Conservation (phyloP, 352 stramenopile genomes). For the Phytophthora sp. region DNA sequence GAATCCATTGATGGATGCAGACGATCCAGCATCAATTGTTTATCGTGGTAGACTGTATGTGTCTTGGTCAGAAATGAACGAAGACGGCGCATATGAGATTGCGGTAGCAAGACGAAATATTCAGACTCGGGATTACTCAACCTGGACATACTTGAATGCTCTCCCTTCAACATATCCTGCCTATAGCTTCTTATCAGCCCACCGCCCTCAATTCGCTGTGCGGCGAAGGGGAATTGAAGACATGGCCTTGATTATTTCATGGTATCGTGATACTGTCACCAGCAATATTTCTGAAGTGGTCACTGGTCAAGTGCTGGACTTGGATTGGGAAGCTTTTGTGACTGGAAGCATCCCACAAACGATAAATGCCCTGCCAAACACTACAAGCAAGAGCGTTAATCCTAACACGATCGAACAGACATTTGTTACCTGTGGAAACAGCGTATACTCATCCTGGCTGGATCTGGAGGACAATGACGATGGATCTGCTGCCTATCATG, state of each 20-base stretch:
- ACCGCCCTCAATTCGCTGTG: constrained; percentile 50
- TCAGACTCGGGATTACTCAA: constrained; percentile 57
- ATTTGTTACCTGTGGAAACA: constrained; percentile 45
- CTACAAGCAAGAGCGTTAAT: constrained; percentile 13
- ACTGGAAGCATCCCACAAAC: constrained; percentile 40
- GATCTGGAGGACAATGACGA: constrained; percentile 24
- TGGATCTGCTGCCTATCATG: neutral
- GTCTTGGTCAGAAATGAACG: constrained; percentile 57
- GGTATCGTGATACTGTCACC: constrained; percentile 52
- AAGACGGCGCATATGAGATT: constrained; percentile 47
- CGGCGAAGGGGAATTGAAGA: constrained; percentile 61
- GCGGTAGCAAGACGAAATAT: constrained; percentile 56
- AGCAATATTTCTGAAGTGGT: constrained; percentile 56
- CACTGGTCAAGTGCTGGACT: constrained; percentile 48
- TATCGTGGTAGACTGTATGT: constrained; percentile 69
- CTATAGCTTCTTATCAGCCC: constrained; percentile 51
- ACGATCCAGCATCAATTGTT: constrained; percentile 41
- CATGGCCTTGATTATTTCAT: constrained; percentile 50
- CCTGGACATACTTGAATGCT: constrained; percentile 55
- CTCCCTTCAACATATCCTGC: constrained; percentile 27
- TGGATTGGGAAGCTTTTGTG: constrained; percentile 45
- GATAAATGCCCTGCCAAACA: constrained; percentile 16
- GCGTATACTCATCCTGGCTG: constrained; percentile 53
- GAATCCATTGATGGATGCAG: constrained; percentile 50
- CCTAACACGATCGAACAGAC: constrained; percentile 33